phyloP scores from a whole-genome alignment of 2,329 filamentous ascomycete species.

The Calonectria pseudoreteaudii region DNA sequence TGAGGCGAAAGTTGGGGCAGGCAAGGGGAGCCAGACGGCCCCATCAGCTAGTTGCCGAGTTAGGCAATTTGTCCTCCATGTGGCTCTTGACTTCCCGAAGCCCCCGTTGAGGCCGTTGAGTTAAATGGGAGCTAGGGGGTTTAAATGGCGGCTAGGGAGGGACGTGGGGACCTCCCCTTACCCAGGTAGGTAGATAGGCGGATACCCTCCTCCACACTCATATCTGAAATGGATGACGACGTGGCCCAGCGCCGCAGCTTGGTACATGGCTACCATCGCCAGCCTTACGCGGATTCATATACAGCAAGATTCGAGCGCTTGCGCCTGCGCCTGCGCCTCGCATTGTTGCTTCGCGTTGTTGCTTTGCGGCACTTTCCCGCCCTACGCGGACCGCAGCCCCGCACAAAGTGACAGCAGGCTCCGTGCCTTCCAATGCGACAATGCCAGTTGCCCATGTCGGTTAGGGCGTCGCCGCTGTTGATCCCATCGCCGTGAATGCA shows the following conservation, averaged over 20 bases:
- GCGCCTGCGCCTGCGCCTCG: too few relatives aligned
- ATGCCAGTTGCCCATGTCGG: conserved; percentile 1
- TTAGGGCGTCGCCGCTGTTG: background rate
- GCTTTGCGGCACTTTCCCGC: background rate
- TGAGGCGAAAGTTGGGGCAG: conserved; percentile 1
- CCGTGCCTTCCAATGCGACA: background rate
- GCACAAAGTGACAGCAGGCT: background rate
- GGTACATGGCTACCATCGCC: background rate
- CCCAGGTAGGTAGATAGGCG: conserved; percentile 8
- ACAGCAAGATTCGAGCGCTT: background rate
- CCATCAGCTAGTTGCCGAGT: conserved; percentile 12
- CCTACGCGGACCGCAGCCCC: background rate
- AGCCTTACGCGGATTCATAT: background rate
- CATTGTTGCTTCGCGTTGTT: background rate
- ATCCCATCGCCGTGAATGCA: background rate
- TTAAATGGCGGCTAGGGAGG: conserved; percentile 1
- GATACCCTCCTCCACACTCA: conserved; percentile 5
- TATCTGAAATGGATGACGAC: conserved; percentile 6
- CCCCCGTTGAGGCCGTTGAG: conserved; percentile 15
- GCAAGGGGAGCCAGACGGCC: background rate
- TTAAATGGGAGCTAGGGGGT: conserved; percentile 10
- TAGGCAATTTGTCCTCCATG: conserved; percentile 12
- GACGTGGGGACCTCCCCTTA: conserved; percentile 7
- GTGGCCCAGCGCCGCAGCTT: background rate
- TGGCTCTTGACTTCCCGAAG: conserved; percentile 21